A percentile compares a stretch with the other conserved stretches of the same genome.
phyloP scores from a whole-genome alignment of 176 grass and related monocot genomes.

The Alopecurus myosuroides region DNA sequence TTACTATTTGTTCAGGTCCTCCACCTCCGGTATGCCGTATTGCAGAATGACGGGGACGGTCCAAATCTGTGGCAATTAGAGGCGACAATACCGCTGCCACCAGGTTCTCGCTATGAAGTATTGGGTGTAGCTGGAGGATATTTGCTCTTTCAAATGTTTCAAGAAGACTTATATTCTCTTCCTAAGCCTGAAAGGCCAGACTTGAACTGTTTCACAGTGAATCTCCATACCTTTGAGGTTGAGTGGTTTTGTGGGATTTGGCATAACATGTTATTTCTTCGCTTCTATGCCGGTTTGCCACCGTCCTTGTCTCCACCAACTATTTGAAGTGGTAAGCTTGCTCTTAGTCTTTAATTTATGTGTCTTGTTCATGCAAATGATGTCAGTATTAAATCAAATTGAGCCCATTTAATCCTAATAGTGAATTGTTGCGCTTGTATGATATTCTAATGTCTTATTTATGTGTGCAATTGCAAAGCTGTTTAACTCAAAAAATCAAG shows the following conservation, averaged over 20 bases:
- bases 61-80: background rate
- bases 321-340: slow-evolving; percentile 7
- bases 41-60: background rate
- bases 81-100: background rate
- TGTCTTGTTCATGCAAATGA: background rate
- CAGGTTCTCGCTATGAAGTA: background rate
- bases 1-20: background rate
- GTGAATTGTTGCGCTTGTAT: background rate
- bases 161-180: background rate
- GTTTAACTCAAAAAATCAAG: background rate
- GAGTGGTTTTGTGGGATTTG: background rate
- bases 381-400: background rate
- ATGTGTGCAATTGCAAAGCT: background rate
- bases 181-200: background rate
- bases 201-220: background rate
- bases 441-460: background rate
- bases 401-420: background rate
- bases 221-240: background rate
- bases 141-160: background rate
- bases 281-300: background rate
- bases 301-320: background rate
- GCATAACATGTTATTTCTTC: background rate
- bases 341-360: background rate
- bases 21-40: background rate
- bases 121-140: background rate